Evolutionary conservation across 306 rosid genomes (phyloP).

Genomic region (Vigna radiata): DNA sequence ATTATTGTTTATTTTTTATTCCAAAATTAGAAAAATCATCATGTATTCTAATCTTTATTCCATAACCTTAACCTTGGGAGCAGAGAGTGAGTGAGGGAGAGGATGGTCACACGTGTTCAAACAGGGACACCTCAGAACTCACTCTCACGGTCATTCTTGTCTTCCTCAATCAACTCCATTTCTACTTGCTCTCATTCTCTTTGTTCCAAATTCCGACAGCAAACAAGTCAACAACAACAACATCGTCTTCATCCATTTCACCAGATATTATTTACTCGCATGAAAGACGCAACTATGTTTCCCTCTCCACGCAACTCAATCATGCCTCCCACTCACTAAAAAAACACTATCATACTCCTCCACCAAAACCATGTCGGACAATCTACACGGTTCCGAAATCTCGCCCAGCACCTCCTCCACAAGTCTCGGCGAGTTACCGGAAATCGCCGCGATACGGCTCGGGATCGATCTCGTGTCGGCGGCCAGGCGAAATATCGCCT

Average conservation of each 20-base stretch:
- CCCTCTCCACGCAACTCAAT: neutral
- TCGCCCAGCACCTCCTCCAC: slow-evolving; percentile 53
- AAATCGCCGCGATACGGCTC: slow-evolving; percentile 46
- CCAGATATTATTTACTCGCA: neutral
- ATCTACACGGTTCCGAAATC: slow-evolving; percentile 45
- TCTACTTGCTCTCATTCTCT: slow-evolving; percentile 34
- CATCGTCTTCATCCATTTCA: slow-evolving; percentile 32
- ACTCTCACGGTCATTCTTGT: slow-evolving; percentile 24
- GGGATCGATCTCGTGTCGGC: slow-evolving; percentile 82
- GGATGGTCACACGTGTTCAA: slow-evolving; percentile 40
- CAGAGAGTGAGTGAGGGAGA: too few relatives aligned
- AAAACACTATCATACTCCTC: neutral
- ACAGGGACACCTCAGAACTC: slow-evolving; percentile 35
- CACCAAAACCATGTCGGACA: slow-evolving; percentile 54
- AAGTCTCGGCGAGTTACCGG: slow-evolving; percentile 65
- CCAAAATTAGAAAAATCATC: too few relatives aligned
- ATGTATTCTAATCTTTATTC: too few relatives aligned
- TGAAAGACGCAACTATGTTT: slow-evolving; percentile 9
- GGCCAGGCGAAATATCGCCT: slow-evolving; percentile 62
- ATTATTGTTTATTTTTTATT: too few relatives aligned
- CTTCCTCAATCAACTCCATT: neutral
- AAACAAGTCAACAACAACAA: neutral
- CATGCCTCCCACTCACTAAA: neutral
- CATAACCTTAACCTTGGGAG: too few relatives aligned
- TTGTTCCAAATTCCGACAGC: slow-evolving; percentile 38